Conservation (phyloP, 176 grass and related monocot species). For the Alopecurus myosuroides region DNA sequence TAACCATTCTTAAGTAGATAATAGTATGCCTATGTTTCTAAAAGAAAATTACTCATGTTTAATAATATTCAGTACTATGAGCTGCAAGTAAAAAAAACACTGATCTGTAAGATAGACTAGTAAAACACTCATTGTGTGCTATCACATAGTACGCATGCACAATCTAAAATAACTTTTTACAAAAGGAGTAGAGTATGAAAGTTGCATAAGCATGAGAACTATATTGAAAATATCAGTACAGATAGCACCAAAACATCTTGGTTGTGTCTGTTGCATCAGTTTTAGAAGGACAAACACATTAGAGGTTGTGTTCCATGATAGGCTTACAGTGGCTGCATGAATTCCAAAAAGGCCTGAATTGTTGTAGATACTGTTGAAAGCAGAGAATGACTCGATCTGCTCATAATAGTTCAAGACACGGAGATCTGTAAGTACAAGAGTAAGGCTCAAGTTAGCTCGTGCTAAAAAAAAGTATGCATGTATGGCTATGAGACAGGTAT, state of each 20-base stretch:
- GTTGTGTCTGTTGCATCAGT: constrained; percentile 13
- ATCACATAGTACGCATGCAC: background rate
- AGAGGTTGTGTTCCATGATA: constrained; percentile 9
- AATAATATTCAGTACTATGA: background rate
- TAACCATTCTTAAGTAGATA: background rate
- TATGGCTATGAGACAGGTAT: background rate
- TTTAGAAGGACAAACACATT: background rate
- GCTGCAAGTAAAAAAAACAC: background rate
- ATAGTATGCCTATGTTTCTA: background rate
- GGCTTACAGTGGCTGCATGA: constrained; percentile 63
- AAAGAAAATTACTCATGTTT: background rate
- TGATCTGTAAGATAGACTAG: background rate
- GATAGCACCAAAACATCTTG: background rate
- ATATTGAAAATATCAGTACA: background rate
- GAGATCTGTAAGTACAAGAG: constrained; percentile 54
- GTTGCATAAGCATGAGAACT: background rate
- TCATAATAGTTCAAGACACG: constrained; percentile 64
- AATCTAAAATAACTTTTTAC: background rate
- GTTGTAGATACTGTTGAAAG: constrained; percentile 83
- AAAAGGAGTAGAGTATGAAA: background rate
- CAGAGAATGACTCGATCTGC: constrained; percentile 77
- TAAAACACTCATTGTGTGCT: background rate
- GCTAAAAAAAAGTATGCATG: constrained; percentile 2
- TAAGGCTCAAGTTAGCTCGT: background rate
- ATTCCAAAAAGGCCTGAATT: constrained; percentile 88